Base-by-base conservation (phyloP, 2,329 filamentous ascomycete genomes). In the Aspergillus udagawae region DNA sequence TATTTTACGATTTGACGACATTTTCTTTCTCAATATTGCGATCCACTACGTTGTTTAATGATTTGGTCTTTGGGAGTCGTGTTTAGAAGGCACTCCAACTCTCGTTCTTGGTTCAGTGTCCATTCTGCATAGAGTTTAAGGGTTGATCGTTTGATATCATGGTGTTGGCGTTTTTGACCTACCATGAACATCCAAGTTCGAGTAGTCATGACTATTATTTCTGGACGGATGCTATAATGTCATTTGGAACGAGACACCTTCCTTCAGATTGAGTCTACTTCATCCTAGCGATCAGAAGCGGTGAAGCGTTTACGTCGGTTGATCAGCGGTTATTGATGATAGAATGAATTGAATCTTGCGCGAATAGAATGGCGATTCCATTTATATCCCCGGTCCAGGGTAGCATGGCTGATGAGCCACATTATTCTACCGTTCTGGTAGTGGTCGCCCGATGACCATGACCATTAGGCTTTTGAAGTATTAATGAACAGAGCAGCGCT, bases 121-220 rank as follows among this genome's bases (percentile, higher is more conserved):
- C 20, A 44, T 51, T 4, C 54, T 54, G 45, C n/a, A 49, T 59
- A 41, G 44, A 53, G 52, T 51, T 20, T 28, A 41, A 29, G 53
- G 41, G 53, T 35, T 49, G 53, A 48, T 20, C 21, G 9, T 45
- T 45, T 48, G 14, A 38, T 32, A 17, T 7, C 14, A 38, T 38
- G 32, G 14, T 27, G 25, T 23, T 32, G 50, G 17, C 51, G 17
- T 20, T 12, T 20, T 35, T 9, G 14, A 38, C 14, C 32, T 17
- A 17, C 32, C 32, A 38, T 38, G 32, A 17, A 17, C 32, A 38
- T 38, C 32, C 32, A 14, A 35, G 32, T 17, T 17, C 14, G 14
- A 35, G 32, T 17, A 35, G 32, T 7, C 12, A 35, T 35, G 12
- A 35, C 14, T 35, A 17, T 28, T 50, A 54, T 49, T 42, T 29